Conservation (phyloP, 1,284 basidiomycete genomes). For the Apiotrichum gracile region DNA sequence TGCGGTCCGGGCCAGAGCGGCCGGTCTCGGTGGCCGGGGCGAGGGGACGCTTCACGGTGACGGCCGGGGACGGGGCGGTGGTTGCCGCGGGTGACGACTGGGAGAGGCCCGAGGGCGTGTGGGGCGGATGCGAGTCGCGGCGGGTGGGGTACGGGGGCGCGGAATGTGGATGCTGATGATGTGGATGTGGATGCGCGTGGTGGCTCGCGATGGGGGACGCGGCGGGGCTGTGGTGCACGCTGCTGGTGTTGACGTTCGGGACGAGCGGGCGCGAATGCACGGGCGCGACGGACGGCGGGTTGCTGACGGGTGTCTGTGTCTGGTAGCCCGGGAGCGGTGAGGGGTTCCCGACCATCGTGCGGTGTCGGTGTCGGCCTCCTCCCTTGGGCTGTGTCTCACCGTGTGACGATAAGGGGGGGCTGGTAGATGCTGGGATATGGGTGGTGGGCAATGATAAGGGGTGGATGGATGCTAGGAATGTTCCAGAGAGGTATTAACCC, state of each 20-base stretch:
- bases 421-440: too few relatives aligned
- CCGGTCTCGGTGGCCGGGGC: slow-evolving; percentile 9
- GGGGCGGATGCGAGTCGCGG: slow-evolving; percentile 17
- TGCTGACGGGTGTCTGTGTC: not conserved
- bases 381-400: too few relatives aligned
- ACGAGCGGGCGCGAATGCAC: slow-evolving; percentile 1
- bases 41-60: slow-evolving; percentile 5
- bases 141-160: not conserved
- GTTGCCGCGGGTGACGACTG: slow-evolving; percentile 20
- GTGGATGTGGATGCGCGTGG: not conserved
- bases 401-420: too few relatives aligned
- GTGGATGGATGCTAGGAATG: too few relatives aligned
- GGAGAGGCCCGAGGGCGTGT: slow-evolving; percentile 24
- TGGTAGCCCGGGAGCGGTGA: too few relatives aligned
- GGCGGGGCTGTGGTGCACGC: too few relatives aligned
- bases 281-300: not conserved
- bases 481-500: too few relatives aligned
- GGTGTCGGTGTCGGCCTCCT: too few relatives aligned
- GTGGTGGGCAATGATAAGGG: too few relatives aligned
- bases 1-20: slow-evolving; percentile 16
- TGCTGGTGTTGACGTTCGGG: not conserved
- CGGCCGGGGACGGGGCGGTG: slow-evolving; percentile 3
- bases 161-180: not conserved
- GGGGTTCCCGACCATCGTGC: too few relatives aligned
- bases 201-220: not conserved